Conservation (phyloP, 108 stramenopile species). For the Cyclotella atomus region DNA sequence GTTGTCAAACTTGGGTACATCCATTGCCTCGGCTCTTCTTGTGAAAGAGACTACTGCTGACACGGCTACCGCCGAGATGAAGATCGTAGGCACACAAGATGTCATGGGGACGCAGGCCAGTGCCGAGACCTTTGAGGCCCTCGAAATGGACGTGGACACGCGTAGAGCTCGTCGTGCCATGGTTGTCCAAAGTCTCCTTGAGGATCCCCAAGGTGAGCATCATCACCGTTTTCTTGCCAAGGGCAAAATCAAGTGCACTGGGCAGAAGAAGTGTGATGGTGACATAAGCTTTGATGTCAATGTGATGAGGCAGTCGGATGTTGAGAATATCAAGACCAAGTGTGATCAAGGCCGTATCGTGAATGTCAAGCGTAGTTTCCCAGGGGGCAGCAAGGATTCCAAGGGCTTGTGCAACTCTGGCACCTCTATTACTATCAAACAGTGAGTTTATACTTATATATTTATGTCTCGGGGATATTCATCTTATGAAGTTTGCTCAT, state of each 20-base stretch:
- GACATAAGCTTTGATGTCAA: slow-evolving; percentile 8
- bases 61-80: neutral
- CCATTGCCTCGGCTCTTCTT: slow-evolving; percentile 7
- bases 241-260: neutral
- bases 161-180: neutral
- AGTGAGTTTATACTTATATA: neutral
- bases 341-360: slow-evolving; percentile 7
- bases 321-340: neutral
- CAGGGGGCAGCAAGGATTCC: neutral
- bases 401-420: neutral
- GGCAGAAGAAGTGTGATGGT: neutral
- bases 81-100: neutral
- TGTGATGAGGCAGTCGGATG: neutral
- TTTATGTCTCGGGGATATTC: no score
- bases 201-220: slow-evolving; percentile 1
- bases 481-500: no score
- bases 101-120: neutral
- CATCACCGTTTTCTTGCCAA: slow-evolving; percentile 11
- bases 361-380: slow-evolving; percentile 6
- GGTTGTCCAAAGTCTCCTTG: neutral
- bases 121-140: slow-evolving; percentile 11
- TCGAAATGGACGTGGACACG: slow-evolving; percentile 8
- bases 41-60: slow-evolving; percentile 10
- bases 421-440: neutral
- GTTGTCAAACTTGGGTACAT: slow-evolving; percentile 16